These are phyloP conservation scores for Komagataella pastoris DNA, from an alignment of 805 yeast species.

Conservation along the genomic window DNA sequence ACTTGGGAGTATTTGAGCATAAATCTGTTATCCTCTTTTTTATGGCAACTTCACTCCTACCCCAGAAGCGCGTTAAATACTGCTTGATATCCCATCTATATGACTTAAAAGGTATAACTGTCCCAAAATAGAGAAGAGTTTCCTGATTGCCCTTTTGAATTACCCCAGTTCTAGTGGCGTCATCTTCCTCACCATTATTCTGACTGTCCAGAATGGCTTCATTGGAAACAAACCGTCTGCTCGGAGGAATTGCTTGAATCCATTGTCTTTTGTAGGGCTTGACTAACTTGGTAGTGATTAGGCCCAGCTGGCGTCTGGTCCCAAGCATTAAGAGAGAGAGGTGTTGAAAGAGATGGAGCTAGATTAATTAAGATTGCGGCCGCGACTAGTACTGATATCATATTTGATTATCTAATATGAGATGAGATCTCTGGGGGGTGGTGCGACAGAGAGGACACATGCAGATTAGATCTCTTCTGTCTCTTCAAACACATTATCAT, in stretches of 20 bases:
- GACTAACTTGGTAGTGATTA: background rate
- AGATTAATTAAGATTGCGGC: background rate
- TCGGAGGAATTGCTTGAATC: background rate
- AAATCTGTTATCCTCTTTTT: slow-evolving; percentile 14
- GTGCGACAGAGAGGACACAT: background rate
- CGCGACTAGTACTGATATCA: background rate
- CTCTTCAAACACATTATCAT: slow-evolving; percentile 20
- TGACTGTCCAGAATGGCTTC: slow-evolving; percentile 19
- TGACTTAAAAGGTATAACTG: slow-evolving; percentile 27
- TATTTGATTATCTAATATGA: background rate
- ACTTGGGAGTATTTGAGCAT: background rate
- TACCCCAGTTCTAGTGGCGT: slow-evolving; percentile 44
- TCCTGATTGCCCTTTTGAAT: slow-evolving; percentile 34
- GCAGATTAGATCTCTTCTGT: background rate
- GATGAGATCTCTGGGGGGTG: background rate
- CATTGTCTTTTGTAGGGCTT: background rate
- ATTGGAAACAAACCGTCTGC: slow-evolving; percentile 9
- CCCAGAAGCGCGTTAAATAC: slow-evolving; percentile 24
- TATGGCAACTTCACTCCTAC: slow-evolving; percentile 24
- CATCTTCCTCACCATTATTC: slow-evolving; percentile 40
- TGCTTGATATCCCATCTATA: slow-evolving; percentile 33
- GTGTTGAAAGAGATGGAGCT: background rate
- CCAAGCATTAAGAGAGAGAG: background rate
- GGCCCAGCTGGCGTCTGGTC: background rate
- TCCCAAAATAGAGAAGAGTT: slow-evolving; percentile 43